phyloP scores from a whole-genome alignment of 2,329 filamentous ascomycete species.

The Didymella pomorum region DNA sequence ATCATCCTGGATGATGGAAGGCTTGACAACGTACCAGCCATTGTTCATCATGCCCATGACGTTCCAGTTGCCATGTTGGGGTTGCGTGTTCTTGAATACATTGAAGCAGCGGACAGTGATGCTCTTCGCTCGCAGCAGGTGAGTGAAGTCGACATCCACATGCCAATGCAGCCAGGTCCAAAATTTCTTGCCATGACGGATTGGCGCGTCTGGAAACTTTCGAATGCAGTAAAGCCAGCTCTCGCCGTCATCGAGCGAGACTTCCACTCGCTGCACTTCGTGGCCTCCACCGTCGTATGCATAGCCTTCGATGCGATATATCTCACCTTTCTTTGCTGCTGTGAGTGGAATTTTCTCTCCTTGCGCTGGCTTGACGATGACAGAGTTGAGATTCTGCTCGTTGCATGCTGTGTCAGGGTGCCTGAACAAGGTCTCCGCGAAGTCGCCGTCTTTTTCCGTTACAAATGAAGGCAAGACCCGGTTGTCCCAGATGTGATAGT shows the following conservation, averaged over 20 bases:
- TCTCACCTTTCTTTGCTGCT: constrained; percentile 50
- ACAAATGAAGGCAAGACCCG: constrained; percentile 62
- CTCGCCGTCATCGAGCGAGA: constrained; percentile 58
- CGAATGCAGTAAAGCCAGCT: constrained; percentile 62
- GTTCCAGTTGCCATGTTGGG: constrained; percentile 58
- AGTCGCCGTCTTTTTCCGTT: constrained; percentile 58
- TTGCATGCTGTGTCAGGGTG: constrained; percentile 58
- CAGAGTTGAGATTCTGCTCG: constrained; percentile 62
- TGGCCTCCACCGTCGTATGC: constrained; percentile 60
- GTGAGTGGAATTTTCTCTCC: constrained; percentile 53
- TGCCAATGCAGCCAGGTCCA: constrained; percentile 65
- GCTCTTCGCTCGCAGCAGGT: constrained; percentile 54
- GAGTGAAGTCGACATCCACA: constrained; percentile 57
- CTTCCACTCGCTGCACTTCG: constrained; percentile 60
- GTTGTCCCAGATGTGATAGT: constrained; percentile 65
- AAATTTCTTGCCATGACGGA: constrained; percentile 62
- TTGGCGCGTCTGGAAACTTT: constrained; percentile 58
- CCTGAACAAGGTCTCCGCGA: constrained; percentile 57
- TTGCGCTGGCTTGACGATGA: constrained; percentile 57
- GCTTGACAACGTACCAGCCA: constrained; percentile 58
- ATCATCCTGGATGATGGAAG: constrained; percentile 48
- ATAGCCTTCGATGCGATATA: constrained; percentile 60
- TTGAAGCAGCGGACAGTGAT: constrained; percentile 60
- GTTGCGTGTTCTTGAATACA: constrained; percentile 62
- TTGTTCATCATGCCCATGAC: constrained; percentile 66